Conservation (phyloP, 495 filamentous ascomycete species). For the Lophiostoma macrostomum region DNA sequence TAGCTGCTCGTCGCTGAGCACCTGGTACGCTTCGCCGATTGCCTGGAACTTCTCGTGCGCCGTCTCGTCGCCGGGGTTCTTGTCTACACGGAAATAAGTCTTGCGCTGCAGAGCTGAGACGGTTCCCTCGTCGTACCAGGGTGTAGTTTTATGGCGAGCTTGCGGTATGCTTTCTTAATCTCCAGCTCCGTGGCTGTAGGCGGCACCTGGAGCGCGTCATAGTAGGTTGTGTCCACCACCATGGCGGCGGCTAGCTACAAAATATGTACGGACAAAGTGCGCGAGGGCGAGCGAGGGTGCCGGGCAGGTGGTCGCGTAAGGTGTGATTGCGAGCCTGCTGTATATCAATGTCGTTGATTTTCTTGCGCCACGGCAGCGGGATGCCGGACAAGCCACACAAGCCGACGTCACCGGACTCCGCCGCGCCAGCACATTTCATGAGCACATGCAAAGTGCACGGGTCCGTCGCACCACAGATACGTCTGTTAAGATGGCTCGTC, state of each 20-base stretch:
- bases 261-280: background rate
- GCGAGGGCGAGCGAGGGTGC: slow-evolving; percentile 1
- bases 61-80: slow-evolving; percentile 96
- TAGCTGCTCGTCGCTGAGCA: slow-evolving; percentile 81
- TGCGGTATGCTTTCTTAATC: slow-evolving; percentile 99
- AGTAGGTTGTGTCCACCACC: slow-evolving; percentile 51
- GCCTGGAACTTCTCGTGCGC: slow-evolving; percentile 90
- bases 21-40: slow-evolving; percentile 97
- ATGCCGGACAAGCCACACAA: too few species aligned
- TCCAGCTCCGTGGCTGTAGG: slow-evolving; percentile 89
- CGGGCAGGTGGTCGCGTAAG: too few species aligned
- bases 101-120: background rate
- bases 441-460: too few species aligned
- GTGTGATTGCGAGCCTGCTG: too few species aligned
- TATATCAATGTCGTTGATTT: too few species aligned
- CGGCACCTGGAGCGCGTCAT: slow-evolving; percentile 85
- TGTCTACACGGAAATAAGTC: slow-evolving; percentile 57
- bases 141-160: slow-evolving; percentile 79
- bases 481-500: slow-evolving; percentile 5
- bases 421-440: too few species aligned
- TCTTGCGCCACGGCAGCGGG: too few species aligned
- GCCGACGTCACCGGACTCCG: slow-evolving; percentile 20
- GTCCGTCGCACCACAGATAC: too few species aligned
- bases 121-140: slow-evolving; percentile 49
- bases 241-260: too few species aligned